Evolutionary conservation across 495 filamentous ascomycete species (phyloP), one percentile per base, ranked within the genome.

Genomic region (Saxophila tyrrhenica): DNA sequence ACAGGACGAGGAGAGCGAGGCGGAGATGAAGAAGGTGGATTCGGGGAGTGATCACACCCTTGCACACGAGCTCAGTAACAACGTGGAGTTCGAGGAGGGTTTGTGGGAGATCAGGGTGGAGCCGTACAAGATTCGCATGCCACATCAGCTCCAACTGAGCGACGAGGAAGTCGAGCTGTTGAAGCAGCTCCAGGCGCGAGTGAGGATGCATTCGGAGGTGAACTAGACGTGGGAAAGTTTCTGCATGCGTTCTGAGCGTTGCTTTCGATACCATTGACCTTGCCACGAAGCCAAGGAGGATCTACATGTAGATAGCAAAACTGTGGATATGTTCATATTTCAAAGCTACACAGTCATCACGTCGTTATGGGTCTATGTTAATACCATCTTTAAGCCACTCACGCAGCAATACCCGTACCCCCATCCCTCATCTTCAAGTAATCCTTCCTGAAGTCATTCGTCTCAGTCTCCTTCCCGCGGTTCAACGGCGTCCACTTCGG

Each of bases 401-500:
- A 35, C 29, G 29, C 29, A 44, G 19, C 41, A 44, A 21, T 7
- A 8, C 8, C 41, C 7, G 5, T 7, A 5, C 19, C 55, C 8
- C 50, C 54, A 39, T 64, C 65, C 25, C 64, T 57, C 50, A 55
- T 67, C 50, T 75, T 71, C 13, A 90, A 63, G 65, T 96, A 96
- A 22, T 78, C 78, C 76, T 86, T 78, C 17, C 92, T 81, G 63
- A 82, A 84, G 29, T 71, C 70, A 68, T 95, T 98, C 51, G 63
- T 68, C 69, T 95, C 87, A 53, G 95, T 73, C 39, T 94, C 88
- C 11, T 70, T 74, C 0, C 78, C 78, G 42, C 94, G 78, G 69
- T 95, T 95, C 62, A 98, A 69, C 16, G 92, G 87, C 54, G 90
- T 97, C 92, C 92, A 98, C 72, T 95, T 95, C 39, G 92, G 94